Evolutionary conservation across 2,329 filamentous ascomycete species (phyloP).

Genomic region (Aspergillus versicolor): DNA sequence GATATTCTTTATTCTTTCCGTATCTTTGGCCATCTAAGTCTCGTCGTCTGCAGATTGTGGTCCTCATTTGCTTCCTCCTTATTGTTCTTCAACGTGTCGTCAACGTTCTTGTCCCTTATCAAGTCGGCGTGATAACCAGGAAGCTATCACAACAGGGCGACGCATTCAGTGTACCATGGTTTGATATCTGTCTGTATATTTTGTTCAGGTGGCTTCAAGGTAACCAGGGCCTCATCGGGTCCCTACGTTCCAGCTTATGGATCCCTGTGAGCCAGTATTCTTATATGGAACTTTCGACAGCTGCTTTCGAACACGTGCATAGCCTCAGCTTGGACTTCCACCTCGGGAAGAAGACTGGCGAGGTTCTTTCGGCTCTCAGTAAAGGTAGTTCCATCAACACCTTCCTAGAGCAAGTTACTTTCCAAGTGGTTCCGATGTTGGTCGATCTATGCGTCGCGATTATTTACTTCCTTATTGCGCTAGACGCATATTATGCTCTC

Average conservation of each 20-base stretch:
- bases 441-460: slow-evolving; percentile 86
- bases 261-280: slow-evolving; percentile 97
- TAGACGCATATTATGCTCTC: slow-evolving; percentile 86
- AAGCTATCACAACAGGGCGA: slow-evolving; percentile 63
- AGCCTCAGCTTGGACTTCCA: slow-evolving; percentile 94
- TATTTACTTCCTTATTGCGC: slow-evolving; percentile 72
- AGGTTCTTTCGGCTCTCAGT: slow-evolving; percentile 91
- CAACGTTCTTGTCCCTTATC: slow-evolving; percentile 81
- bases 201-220: slow-evolving; percentile 80
- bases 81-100: slow-evolving; percentile 78
- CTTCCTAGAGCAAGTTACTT: slow-evolving; percentile 94
- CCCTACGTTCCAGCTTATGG: slow-evolving; percentile 80
- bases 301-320: slow-evolving; percentile 96
- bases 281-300: slow-evolving; percentile 88
- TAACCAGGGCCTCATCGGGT: slow-evolving; percentile 81
- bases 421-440: slow-evolving; percentile 92
- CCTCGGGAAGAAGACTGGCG: slow-evolving; percentile 91
- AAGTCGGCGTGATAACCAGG: slow-evolving; percentile 78
- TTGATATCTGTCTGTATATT: slow-evolving; percentile 73
- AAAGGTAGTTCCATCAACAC: slow-evolving; percentile 96
- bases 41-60: slow-evolving; percentile 69
- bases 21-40: slow-evolving; percentile 94
- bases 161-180: slow-evolving; percentile 65
- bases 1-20: slow-evolving; percentile 91
- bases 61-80: slow-evolving; percentile 77